Percentiles rank a stretch among this genome's conserved stretches.
These are phyloP conservation scores for Aspergillus jensenii DNA, from an alignment of 2,329 filamentous ascomycete genomes.

Conservation along the genomic window DNA sequence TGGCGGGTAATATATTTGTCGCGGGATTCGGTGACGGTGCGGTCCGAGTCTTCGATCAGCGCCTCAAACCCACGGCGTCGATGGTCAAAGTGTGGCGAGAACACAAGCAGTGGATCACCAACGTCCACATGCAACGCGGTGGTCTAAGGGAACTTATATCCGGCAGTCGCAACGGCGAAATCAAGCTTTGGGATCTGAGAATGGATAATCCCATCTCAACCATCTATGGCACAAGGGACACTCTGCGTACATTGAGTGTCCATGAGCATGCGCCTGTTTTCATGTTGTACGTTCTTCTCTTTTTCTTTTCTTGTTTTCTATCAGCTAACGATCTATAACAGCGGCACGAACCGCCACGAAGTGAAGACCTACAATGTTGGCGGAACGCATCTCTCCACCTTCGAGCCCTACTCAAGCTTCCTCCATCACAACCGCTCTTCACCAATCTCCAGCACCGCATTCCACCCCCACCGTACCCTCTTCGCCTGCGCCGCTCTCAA, in stretches of 20 bases:
- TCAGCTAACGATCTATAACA: slow-evolving; percentile 37
- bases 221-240: slow-evolving; percentile 73
- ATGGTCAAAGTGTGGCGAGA: slow-evolving; percentile 98
- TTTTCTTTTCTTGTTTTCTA: not conserved
- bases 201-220: slow-evolving; percentile 75
- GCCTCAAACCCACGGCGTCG: slow-evolving; percentile 76
- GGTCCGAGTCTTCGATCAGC: slow-evolving; percentile 89
- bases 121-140: slow-evolving; percentile 93
- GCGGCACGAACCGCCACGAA: slow-evolving; percentile 81
- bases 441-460: slow-evolving; percentile 84
- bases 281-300: slow-evolving; percentile 70
- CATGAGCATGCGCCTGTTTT: slow-evolving; percentile 98
- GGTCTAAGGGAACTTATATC: slow-evolving; percentile 88
- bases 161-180: slow-evolving; percentile 87
- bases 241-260: slow-evolving; percentile 80
- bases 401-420: slow-evolving; percentile 90
- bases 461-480: slow-evolving; percentile 92
- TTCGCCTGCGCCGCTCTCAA: slow-evolving; percentile 83
- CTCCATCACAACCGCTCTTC: slow-evolving; percentile 75
- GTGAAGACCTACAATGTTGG: slow-evolving; percentile 93
- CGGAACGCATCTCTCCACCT: slow-evolving; percentile 72
- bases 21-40: slow-evolving; percentile 96
- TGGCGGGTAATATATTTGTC: slow-evolving; percentile 93
- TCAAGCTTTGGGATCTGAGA: slow-evolving; percentile 94
- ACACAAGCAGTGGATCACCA: slow-evolving; percentile 92